Evolutionary conservation across 2,329 filamentous ascomycete genomes (phyloP), one percentile per base, ranked within the genome.

Genomic region (Trichoderma sp.): DNA sequence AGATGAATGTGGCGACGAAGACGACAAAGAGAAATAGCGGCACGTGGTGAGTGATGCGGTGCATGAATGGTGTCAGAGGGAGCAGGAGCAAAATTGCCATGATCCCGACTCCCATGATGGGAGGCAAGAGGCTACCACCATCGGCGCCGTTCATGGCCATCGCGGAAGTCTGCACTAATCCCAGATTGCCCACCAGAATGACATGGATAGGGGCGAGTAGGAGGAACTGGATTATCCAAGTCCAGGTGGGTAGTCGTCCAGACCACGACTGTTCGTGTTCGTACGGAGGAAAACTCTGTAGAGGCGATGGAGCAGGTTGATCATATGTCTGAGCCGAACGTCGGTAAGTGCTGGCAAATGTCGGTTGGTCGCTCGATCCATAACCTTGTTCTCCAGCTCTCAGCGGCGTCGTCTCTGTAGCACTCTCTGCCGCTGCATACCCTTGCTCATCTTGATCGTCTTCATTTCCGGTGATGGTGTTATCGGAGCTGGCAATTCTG

Each of bases 211-310:
- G 95, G 0, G 91, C 93, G 11, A 97, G 86, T 18, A 98, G 82
- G 4, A 98, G 86, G 78, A 98, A 93, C 80, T 99, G 95, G 21
- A 97, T 79, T 59, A 97, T 84, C 97, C 97, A 99, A 21, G 93
- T 92, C 93, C 93, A 98, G 62, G 89, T 90, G 1, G 95, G 94
- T 72, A 98, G 85, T 50, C 89, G 89, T 4, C 89, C 89, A 69
- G 95, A 97, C 97, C 97, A 99, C 16, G 89, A 86, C 83, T 98
- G 97, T 82, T 98, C 97, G 71, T 90, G 86, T 14, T 90, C 89
- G 81, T 92, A 95, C 0, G 88, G 84, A 73, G 85, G 79, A 76
- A 80, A 41, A 77, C 76, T 75, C 75, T 81, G 77, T 63, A 79
- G 75, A 27, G 71, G 78, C 71, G 81, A 78, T 29, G 79, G 76